phyloP scores from a whole-genome alignment of 176 grass and related monocot genomes.

The Saccharum officinarum region DNA sequence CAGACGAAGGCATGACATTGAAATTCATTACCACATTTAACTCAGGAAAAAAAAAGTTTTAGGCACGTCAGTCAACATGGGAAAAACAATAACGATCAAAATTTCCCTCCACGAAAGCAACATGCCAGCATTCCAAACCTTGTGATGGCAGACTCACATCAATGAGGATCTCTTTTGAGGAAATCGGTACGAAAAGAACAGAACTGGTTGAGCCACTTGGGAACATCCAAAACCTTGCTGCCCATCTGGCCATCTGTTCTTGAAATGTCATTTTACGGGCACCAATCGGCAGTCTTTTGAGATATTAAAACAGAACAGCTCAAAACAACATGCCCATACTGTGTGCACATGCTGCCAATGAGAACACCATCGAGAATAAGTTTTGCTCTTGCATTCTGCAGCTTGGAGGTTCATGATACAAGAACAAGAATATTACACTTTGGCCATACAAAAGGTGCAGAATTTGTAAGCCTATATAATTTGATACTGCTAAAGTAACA shows the following conservation, averaged over 20 bases:
- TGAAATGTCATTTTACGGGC: background rate
- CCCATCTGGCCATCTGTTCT: background rate
- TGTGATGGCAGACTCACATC: background rate
- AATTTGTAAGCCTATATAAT: conserved; percentile 61
- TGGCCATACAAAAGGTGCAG: background rate
- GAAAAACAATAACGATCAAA: background rate
- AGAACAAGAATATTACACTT: conserved; percentile 41
- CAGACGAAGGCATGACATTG: background rate
- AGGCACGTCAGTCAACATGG: background rate
- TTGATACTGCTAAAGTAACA: conserved; percentile 44
- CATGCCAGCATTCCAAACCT: too few species aligned
- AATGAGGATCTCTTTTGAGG: background rate
- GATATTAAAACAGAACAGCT: background rate
- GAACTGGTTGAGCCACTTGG: background rate
- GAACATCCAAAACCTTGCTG: background rate
- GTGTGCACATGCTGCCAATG: background rate
- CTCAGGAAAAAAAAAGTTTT: background rate
- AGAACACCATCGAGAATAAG: background rate
- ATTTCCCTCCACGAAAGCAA: background rate
- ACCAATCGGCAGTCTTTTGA: background rate
- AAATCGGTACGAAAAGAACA: background rate
- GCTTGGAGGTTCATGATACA: conserved; percentile 29
- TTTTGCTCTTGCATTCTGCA: conserved; percentile 30
- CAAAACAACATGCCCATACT: background rate
- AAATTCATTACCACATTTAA: background rate